These are phyloP conservation scores for Penicillium ucsense DNA, from an alignment of 495 filamentous ascomycete genomes.

Conservation along the genomic window DNA sequence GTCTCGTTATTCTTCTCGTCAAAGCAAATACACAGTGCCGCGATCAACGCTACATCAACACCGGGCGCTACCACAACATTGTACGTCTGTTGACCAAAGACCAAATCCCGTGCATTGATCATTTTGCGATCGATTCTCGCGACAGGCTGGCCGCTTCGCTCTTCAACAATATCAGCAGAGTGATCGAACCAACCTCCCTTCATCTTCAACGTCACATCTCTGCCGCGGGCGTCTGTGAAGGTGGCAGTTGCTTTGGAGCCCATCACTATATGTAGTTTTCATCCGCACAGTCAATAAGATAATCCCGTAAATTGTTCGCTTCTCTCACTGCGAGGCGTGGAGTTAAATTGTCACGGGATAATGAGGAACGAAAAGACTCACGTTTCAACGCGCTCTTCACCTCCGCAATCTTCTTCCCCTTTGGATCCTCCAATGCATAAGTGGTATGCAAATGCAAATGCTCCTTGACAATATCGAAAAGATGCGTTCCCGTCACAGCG, in stretches of 20 bases:
- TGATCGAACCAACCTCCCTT: slow-evolving; percentile 21
- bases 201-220: slow-evolving; percentile 11
- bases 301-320: no score
- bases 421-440: slow-evolving; percentile 30
- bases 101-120: slow-evolving; percentile 41
- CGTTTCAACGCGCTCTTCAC: slow-evolving; percentile 40
- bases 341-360: neutral
- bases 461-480: slow-evolving; percentile 46
- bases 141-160: slow-evolving; percentile 31
- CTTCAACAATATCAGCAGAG: slow-evolving; percentile 24
- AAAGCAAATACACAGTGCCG: slow-evolving; percentile 50
- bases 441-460: slow-evolving; percentile 40
- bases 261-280: slow-evolving; percentile 8
- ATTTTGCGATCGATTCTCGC: slow-evolving; percentile 47
- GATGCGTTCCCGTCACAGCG: slow-evolving; percentile 34
- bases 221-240: slow-evolving; percentile 14
- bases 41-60: slow-evolving; percentile 49
- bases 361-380: slow-evolving; percentile 20
- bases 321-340: no score
- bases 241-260: slow-evolving; percentile 24
- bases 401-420: slow-evolving; percentile 35
- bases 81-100: slow-evolving; percentile 52
- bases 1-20: slow-evolving; percentile 51
- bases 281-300: no score
- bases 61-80: slow-evolving; percentile 47